These are phyloP conservation scores for Cordyceps javanica DNA, from an alignment of 2,329 filamentous ascomycete species.

Conservation along the genomic window DNA sequence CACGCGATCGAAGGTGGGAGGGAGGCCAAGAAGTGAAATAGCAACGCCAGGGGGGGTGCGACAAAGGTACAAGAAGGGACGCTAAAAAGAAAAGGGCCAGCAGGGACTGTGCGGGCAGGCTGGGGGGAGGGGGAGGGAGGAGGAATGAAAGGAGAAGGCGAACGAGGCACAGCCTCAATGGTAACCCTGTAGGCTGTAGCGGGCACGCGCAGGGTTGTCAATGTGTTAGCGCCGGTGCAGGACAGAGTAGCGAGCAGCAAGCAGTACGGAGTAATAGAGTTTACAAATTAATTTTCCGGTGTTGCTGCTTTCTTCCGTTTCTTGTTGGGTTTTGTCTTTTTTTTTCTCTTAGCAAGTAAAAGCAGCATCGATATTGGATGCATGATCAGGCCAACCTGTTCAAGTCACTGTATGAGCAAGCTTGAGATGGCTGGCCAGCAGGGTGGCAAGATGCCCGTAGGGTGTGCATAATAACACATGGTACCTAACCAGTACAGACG, in stretches of 20 bases:
- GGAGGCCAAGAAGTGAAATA: slow-evolving; percentile 8
- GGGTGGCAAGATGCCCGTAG: too few species aligned
- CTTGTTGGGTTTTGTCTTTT: neutral
- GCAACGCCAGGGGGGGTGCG: neutral
- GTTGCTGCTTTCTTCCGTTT: too few species aligned
- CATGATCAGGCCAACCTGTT: too few species aligned
- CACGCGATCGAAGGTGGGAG: slow-evolving; percentile 16
- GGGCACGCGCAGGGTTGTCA: too few species aligned
- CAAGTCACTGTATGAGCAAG: too few species aligned
- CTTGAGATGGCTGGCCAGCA: too few species aligned
- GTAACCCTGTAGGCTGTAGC: neutral
- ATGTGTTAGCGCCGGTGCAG: neutral
- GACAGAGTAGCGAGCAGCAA: too few species aligned
- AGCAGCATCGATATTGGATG: too few species aligned
- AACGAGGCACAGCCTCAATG: slow-evolving; percentile 4
- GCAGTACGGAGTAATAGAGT: neutral
- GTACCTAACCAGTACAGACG: too few species aligned
- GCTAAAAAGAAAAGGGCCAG: neutral
- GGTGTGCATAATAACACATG: too few species aligned
- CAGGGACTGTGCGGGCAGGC: neutral
- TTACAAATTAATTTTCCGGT: neutral
- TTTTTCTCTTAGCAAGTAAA: too few species aligned
- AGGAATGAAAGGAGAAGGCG: slow-evolving; percentile 4
- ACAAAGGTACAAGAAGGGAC: neutral
- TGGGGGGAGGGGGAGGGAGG: neutral